Evolutionary conservation across 768 basidiomycete species (phyloP).

Genomic region (Peribolospora kevripleyi): DNA sequence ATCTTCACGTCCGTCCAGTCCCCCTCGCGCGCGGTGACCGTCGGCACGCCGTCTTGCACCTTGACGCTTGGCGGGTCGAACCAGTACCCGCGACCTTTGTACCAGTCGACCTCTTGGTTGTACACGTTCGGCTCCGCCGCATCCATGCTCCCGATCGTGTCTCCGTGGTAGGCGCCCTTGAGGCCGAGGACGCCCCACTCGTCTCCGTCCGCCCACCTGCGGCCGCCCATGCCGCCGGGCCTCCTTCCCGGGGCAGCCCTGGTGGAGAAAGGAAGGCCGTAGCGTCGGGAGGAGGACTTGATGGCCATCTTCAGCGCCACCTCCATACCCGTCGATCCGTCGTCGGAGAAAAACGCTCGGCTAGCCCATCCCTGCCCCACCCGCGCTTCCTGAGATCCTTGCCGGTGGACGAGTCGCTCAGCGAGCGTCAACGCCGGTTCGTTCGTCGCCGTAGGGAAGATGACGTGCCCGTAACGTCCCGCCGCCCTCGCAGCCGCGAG

Average conservation of each 20-base stretch:
- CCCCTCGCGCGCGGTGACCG: conserved; percentile 7
- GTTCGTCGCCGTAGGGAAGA: conserved; percentile 75
- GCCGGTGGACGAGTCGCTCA: conserved; percentile 38
- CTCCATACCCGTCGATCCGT: conserved; percentile 90
- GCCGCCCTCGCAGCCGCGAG: conserved; percentile 71
- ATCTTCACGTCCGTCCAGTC: too few relatives aligned
- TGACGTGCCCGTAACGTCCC: conserved; percentile 88
- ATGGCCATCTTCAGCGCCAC: conserved; percentile 95
- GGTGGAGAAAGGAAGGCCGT: conserved; percentile 1
- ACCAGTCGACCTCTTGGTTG: conserved; percentile 68
- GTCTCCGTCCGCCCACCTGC: conserved; percentile 14
- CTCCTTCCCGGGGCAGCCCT: neutral
- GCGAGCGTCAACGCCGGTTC: conserved; percentile 61
- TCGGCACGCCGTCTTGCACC: conserved; percentile 33
- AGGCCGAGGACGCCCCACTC: conserved; percentile 57
- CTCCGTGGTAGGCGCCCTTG: conserved; percentile 86
- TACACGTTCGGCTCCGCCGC: conserved; percentile 68
- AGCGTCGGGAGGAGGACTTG: conserved; percentile 25
- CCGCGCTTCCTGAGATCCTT: conserved; percentile 21
- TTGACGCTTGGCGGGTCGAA: conserved; percentile 64
- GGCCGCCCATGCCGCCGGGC: conserved; percentile 23
- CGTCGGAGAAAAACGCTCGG: conserved; percentile 76
- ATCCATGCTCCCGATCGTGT: conserved; percentile 94
- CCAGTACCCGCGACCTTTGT: conserved; percentile 76
- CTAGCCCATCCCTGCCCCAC: conserved; percentile 80